phyloP scores from a whole-genome alignment of 2,329 filamentous ascomycete genomes.

The Cadophora luteo-olivacea region DNA sequence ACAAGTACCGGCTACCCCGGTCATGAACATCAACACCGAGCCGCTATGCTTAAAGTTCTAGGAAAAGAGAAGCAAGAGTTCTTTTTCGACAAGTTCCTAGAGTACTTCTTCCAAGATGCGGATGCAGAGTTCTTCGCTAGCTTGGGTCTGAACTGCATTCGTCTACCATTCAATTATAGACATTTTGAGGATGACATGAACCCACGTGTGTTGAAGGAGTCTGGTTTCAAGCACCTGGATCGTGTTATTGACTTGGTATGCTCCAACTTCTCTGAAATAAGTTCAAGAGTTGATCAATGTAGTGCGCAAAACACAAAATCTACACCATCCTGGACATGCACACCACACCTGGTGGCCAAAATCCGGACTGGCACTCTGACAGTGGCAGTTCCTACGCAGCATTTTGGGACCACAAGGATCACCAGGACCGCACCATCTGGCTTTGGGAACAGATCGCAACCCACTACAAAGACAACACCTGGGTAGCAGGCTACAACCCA shows the following conservation, averaged over 20 bases:
- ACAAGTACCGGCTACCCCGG: conserved; percentile 61
- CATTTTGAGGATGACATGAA: conserved; percentile 61
- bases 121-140: conserved; percentile 65
- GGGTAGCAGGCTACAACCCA: conserved; percentile 43
- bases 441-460: conserved; percentile 52
- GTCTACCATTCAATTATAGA: conserved; percentile 66
- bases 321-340: conserved; percentile 55
- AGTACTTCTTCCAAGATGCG: conserved; percentile 62
- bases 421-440: conserved; percentile 53
- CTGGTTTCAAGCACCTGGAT: conserved; percentile 57
- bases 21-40: conserved; percentile 62
- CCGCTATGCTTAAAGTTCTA: conserved; percentile 58
- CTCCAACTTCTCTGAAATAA: background rate
- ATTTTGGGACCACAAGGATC: conserved; percentile 56
- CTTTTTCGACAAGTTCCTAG: conserved; percentile 59
- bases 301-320: conserved; percentile 50
- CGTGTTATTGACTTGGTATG: conserved; percentile 51
- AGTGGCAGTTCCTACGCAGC: conserved; percentile 48
- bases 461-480: conserved; percentile 52
- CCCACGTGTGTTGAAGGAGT: conserved; percentile 53
- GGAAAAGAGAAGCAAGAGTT: conserved; percentile 63
- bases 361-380: conserved; percentile 56
- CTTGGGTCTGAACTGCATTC: conserved; percentile 62
- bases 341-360: conserved; percentile 53
- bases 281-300: background rate